Conservation (phyloP, 1,284 basidiomycete genomes). For the Leucoagaricus sp. region DNA sequence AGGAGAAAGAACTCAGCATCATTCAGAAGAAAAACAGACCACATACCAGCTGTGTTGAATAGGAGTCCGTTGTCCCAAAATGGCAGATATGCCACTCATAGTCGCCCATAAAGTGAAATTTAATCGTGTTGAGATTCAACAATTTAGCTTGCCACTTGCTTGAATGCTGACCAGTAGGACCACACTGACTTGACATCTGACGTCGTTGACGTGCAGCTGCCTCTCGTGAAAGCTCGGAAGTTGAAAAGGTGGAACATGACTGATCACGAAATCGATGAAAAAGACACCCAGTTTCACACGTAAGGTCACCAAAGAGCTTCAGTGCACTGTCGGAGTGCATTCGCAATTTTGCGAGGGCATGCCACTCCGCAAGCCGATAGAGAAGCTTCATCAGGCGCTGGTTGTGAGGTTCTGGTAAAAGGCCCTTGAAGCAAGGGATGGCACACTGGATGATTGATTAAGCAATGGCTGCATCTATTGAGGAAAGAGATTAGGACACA, state of each 20-base stretch:
- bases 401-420: slow-evolving; percentile 31
- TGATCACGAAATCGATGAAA: slow-evolving; percentile 18
- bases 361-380: slow-evolving; percentile 31
- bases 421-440: slow-evolving; percentile 37
- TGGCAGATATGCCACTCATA: slow-evolving; percentile 18
- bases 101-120: slow-evolving; percentile 24
- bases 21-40: background rate
- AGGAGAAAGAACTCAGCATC: background rate
- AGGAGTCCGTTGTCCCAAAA: slow-evolving; percentile 24
- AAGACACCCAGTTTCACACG: slow-evolving; percentile 27
- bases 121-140: slow-evolving; percentile 23
- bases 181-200: too few relatives aligned
- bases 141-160: too few relatives aligned
- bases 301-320: slow-evolving; percentile 18
- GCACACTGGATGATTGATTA: slow-evolving; percentile 28
- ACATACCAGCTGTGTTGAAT: slow-evolving; percentile 26
- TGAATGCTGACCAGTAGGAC: too few relatives aligned
- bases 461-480: background rate
- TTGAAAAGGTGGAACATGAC: slow-evolving; percentile 21
- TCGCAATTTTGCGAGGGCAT: slow-evolving; percentile 36
- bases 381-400: slow-evolving; percentile 26
- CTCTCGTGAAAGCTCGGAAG: slow-evolving; percentile 28
- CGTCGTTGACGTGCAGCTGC: too few relatives aligned
- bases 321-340: slow-evolving; percentile 33
- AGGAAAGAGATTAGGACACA: slow-evolving; percentile 12